A percentile compares a stretch with the other conserved stretches of the same genome.
phyloP scores from a whole-genome alignment of 2,329 filamentous ascomycete genomes.

The Botrytis aclada region DNA sequence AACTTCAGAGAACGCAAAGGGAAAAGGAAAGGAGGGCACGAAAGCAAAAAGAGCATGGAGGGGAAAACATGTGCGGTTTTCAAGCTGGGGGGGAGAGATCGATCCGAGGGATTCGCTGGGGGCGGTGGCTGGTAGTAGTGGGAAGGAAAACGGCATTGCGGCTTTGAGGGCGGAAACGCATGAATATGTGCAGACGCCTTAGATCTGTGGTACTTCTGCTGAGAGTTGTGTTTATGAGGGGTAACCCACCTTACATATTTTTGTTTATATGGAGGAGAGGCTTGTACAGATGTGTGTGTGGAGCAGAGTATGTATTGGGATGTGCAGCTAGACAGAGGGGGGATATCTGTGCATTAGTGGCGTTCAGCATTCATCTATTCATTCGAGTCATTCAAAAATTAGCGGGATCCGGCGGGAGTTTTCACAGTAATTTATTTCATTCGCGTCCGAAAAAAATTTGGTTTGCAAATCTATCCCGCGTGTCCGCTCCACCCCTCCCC shows the following conservation, averaged over 20 bases:
- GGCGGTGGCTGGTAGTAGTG: conserved; percentile 5
- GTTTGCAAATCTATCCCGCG: not conserved
- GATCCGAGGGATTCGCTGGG: not conserved
- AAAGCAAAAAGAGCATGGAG: conserved; percentile 13
- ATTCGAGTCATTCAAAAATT: not conserved
- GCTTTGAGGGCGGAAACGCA: conserved; percentile 11
- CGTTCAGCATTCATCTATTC: not conserved
- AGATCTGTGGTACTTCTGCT: not conserved
- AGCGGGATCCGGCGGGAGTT: not conserved
- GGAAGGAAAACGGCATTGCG: conserved; percentile 10
- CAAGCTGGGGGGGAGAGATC: conserved; percentile 2
- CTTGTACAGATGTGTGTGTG: not conserved
- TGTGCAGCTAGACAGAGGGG: not conserved
- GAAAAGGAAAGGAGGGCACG: not conserved
- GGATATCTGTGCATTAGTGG: not conserved
- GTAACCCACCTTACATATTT: not conserved
- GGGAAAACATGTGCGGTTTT: conserved; percentile 16
- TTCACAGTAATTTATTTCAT: not conserved
- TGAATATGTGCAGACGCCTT: conserved; percentile 16
- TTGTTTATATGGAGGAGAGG: not conserved
- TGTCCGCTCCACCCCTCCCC: not conserved
- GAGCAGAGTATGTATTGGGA: not conserved
- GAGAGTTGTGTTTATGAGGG: not conserved
- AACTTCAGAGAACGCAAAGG: not conserved
- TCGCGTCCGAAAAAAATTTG: not conserved